Conservation (phyloP, 2,329 filamentous ascomycete species). For the Botrytis hyacinthi region DNA sequence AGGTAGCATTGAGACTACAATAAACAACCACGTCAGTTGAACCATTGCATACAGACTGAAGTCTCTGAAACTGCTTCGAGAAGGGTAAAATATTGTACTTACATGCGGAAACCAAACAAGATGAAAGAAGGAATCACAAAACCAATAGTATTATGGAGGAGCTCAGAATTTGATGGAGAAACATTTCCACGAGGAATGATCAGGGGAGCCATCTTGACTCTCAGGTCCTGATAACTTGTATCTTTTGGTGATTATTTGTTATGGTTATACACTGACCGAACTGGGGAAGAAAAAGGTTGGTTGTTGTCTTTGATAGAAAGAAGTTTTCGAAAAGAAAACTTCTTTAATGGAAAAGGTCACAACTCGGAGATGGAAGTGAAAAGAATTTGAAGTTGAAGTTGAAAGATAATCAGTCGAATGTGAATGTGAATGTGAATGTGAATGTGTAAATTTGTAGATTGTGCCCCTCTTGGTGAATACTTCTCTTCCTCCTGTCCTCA, state of each 20-base stretch:
- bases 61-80: no score
- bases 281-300: neutral
- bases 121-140: conserved; percentile 28
- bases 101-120: conserved; percentile 28
- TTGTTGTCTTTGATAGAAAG: neutral
- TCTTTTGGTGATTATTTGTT: neutral
- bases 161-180: conserved; percentile 26
- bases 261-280: neutral
- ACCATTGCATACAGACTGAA: no score
- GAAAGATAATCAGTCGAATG: neutral
- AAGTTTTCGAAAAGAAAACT: neutral
- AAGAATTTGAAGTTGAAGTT: neutral
- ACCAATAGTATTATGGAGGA: conserved; percentile 30
- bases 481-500: neutral
- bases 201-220: neutral
- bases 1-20: conserved; percentile 26
- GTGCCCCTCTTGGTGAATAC: neutral
- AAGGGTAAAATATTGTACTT: conserved; percentile 16
- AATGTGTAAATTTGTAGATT: neutral
- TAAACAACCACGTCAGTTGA: neutral
- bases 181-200: conserved; percentile 20
- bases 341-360: neutral
- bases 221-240: neutral
- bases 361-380: neutral
- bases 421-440: neutral